Base-by-base conservation (phyloP, 257 asterid species). In the Solanum megistacrolobum region DNA sequence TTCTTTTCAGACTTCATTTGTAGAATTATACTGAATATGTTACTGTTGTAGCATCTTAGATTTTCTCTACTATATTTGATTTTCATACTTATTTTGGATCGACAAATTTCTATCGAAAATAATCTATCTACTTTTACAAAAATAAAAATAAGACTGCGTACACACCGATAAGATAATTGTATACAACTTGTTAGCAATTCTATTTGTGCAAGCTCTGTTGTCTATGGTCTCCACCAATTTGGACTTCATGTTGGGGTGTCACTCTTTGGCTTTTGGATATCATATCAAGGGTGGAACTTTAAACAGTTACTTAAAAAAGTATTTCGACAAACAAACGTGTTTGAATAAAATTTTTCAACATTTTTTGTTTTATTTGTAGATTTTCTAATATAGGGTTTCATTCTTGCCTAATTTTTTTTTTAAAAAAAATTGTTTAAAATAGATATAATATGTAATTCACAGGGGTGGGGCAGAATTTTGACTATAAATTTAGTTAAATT, bases 281-380 rank as follows among this genome's bases (percentile, higher is more conserved):
- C n/a, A 55, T 20, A 55, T 55, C 29, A 62, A n/a, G 41, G 12
- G 83, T 75, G 83, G 83, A 39, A 36, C 34, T 75, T 20, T 21
- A 34, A 81, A 81, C 27, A 81, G 85, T 81, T 46, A 46, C 66
- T 81, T 43, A 12, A 60, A 46, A 43, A 81, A 46, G 39, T 18
- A 81, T 46, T 46, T 81, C 41, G 85, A 81, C 85, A 81, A 81
- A 81, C 85, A 27, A 81, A 81, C 85, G 85, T 81, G 85, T 81
- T 81, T 78, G 18, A 46, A 46, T 81, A 81, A 81, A 16, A 46
- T 4, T 43, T 27, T 79, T 43, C 34, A 78, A 39, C n/a, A 4
- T 9, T 81, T 27, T 27, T 81, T 43, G 85, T 81, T 81, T 81
- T 81, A 43, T 81, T 27, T 27, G 68, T 7, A 81, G n/a, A 46